Conservation (phyloP, 768 basidiomycete species). For the Candolleomyces efflorescens region DNA sequence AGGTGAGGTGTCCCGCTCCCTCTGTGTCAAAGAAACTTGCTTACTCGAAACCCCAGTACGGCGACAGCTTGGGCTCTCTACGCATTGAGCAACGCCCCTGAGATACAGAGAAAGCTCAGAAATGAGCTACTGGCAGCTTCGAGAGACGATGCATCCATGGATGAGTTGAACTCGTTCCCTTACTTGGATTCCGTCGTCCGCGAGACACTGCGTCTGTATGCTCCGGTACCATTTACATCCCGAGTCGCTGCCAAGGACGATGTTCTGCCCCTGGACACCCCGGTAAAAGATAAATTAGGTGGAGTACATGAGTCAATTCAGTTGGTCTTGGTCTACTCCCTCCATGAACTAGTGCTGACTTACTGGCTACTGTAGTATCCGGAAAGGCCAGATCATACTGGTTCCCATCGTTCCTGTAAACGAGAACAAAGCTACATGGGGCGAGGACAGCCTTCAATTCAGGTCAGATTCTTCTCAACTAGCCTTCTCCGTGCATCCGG, state of each 20-base stretch:
- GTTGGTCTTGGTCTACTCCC: constrained; percentile 19
- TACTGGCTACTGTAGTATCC: constrained; percentile 20
- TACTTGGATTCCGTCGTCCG: constrained; percentile 64
- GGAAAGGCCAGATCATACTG: constrained; percentile 38
- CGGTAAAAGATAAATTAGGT: constrained; percentile 42
- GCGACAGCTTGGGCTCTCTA: constrained; percentile 56
- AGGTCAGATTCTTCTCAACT: constrained; percentile 26
- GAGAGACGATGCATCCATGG: constrained; percentile 61
- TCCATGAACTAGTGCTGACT: neutral
- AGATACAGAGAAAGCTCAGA: constrained; percentile 51
- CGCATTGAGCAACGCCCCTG: constrained; percentile 43
- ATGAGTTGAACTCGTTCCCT: constrained; percentile 57
- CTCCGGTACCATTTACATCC: constrained; percentile 43
- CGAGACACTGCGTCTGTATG: constrained; percentile 53
- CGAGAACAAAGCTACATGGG: constrained; percentile 50
- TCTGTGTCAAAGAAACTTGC: neutral
- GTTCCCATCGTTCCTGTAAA: constrained; percentile 53
- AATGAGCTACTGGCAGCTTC: constrained; percentile 48
- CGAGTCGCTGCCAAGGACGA: constrained; percentile 48
- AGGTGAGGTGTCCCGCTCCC: constrained; percentile 3
- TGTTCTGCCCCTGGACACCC: constrained; percentile 42
- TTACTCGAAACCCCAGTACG: constrained; percentile 21
- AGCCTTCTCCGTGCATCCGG: too few species aligned
- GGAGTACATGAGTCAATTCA: constrained; percentile 30
- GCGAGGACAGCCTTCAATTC: constrained; percentile 56